A percentile compares a stretch with the other conserved stretches of the same genome.
Conservation (phyloP, 352 stramenopile species). For the Blastocystis sp. region DNA sequence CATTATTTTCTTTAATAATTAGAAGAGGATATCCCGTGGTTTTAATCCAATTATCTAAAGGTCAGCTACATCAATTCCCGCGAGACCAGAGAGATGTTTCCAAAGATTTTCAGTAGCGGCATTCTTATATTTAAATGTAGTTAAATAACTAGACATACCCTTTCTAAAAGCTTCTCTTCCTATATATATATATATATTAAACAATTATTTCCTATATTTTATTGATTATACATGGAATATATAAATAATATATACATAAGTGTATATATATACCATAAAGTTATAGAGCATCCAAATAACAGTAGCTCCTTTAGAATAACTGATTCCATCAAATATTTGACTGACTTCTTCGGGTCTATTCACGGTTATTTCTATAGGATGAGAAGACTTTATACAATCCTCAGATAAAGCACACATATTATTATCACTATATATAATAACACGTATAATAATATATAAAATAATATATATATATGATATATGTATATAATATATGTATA, state of each 20-base stretch:
- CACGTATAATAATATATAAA: no score
- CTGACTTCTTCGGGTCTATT: slow-evolving; percentile 72
- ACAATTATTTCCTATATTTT: no score
- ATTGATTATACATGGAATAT: no score
- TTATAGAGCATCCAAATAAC: slow-evolving; percentile 58
- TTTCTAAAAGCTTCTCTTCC: slow-evolving; percentile 43
- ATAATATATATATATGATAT: no score
- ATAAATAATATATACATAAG: no score
- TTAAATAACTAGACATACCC: slow-evolving; percentile 75
- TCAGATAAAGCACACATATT: slow-evolving; percentile 70
- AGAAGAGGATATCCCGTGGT: slow-evolving; percentile 76
- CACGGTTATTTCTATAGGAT: slow-evolving; percentile 74
- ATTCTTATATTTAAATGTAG: slow-evolving; percentile 72
- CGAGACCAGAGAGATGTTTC: slow-evolving; percentile 66
- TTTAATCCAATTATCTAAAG: no score
- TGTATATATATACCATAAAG: no score
- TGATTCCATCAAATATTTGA: slow-evolving; percentile 91
- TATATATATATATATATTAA: no score
- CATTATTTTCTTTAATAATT: slow-evolving; percentile 52
- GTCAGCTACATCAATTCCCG: no score
- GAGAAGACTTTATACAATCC: slow-evolving; percentile 66
- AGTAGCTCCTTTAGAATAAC: slow-evolving; percentile 69
- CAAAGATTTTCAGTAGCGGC: slow-evolving; percentile 80
- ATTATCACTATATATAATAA: no score
- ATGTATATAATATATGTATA: no score